Base-by-base conservation (phyloP, 805 yeast genomes). In the Saccharomycopsis sp. region DNA sequence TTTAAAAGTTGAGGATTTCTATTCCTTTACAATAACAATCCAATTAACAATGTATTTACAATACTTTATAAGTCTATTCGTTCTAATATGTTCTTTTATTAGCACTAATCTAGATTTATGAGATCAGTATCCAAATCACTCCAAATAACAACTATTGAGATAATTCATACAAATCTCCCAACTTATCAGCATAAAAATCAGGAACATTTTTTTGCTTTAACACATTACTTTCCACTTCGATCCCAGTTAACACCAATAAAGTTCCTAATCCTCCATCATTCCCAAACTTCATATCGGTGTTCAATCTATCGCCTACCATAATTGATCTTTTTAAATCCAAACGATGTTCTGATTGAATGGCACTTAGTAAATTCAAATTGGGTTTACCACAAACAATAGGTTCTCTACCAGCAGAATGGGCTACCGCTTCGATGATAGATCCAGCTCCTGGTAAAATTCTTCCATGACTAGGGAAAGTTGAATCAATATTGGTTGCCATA, bases 331-430 rank as follows among this genome's bases (percentile, higher is more conserved):
- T 43, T 8, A 67, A 63, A 39, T 76, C 76, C 26, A 75, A 63
- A 15, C 70, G 59, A 47, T 66, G 70, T 27, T 76, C 75, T 3
- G 82, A 82, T 47, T 78, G 73, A 56, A 92, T 83, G 17, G 94
- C 79, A 54, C 85, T 84, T 79, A 92, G 72, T 96, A 92, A 88
- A 41, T 79, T 78, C 49, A 72, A 76, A 42, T 79, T 76, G 18
- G 98, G 98, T 57, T 92, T 92, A 40, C 98, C 98, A 52, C 96
- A 82, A 2, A 89, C 81, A 40, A 78, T 77, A 1, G 98, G 97
- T 47, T 72, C 63, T 49, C 96, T 72, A n/a, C 85, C 88, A 18
- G 84, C 62, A 10, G 89, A 79, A 49, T 62, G 75, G 2, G 84
- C 74, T 14, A 85, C 76, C 0, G 87, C 70, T 50, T 85, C 83